These are phyloP conservation scores for Aspergillus avenaceus DNA, from an alignment of 495 filamentous ascomycete species.

Conservation along the genomic window DNA sequence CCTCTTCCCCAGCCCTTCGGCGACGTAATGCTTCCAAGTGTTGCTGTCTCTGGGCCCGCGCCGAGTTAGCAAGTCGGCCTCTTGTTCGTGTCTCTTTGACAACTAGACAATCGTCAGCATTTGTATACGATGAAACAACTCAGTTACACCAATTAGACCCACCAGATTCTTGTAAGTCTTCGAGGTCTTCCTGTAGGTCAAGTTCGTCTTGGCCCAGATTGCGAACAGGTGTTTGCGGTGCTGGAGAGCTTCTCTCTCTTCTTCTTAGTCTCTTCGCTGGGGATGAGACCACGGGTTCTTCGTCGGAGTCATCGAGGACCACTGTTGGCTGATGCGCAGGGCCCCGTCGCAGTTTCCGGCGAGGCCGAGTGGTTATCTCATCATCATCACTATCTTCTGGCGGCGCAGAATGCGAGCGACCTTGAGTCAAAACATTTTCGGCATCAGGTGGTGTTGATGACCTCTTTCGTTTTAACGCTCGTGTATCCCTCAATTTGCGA, in stretches of 20 bases:
- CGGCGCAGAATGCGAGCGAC: not conserved
- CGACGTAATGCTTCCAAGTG: constrained; percentile 52
- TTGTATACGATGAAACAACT: not conserved
- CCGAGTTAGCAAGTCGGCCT: constrained; percentile 32
- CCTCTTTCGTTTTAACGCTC: constrained; percentile 16
- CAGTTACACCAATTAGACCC: not conserved
- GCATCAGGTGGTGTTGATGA: not conserved
- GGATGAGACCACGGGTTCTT: constrained; percentile 24
- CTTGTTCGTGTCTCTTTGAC: constrained; percentile 41
- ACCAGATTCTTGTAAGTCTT: constrained; percentile 45
- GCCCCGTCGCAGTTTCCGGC: constrained; percentile 31
- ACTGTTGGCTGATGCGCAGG: constrained; percentile 9
- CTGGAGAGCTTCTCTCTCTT: constrained; percentile 7
- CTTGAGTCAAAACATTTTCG: not conserved
- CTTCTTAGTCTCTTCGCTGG: constrained; percentile 24
- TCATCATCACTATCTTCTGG: constrained; percentile 26
- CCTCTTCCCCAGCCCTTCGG: constrained; percentile 53
- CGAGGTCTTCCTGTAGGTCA: constrained; percentile 43
- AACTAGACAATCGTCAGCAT: constrained; percentile 20
- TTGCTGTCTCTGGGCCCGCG: constrained; percentile 40
- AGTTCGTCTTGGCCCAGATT: constrained; percentile 25
- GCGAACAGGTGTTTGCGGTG: constrained; percentile 22
- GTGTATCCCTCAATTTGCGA: constrained; percentile 7
- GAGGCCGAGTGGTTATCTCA: constrained; percentile 20
- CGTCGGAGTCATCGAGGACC: constrained; percentile 20